Evolutionary conservation across 345 rosid species (phyloP).

Genomic region (Boechera divaricarpa): DNA sequence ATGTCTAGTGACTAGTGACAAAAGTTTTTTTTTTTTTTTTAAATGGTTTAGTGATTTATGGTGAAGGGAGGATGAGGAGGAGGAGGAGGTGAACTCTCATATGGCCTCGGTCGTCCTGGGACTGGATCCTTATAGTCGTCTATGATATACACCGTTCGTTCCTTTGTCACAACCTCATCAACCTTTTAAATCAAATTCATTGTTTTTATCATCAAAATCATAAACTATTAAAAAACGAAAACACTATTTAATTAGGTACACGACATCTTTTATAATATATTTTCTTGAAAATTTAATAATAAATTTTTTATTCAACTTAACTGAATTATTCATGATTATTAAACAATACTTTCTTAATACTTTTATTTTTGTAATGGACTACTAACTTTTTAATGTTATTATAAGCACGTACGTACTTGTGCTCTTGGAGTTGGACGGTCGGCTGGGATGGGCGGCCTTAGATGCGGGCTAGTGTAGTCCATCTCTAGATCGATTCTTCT

Average conservation of each 20-base stretch:
- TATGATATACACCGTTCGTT: neutral
- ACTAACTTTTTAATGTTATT: too few species aligned
- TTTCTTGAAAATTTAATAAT: too few species aligned
- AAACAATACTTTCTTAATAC: neutral
- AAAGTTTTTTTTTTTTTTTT: neutral
- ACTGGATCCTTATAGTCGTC: neutral
- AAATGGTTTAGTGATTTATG: neutral
- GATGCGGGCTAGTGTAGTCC: too few species aligned
- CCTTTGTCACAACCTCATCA: neutral
- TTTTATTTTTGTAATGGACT: neutral
- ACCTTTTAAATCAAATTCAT: neutral
- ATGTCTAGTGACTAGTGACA: neutral
- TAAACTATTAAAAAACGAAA: neutral
- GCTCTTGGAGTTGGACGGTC: too few species aligned
- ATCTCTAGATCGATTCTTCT: too few species aligned
- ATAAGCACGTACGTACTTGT: too few species aligned
- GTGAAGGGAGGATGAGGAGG: neutral
- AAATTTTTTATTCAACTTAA: neutral
- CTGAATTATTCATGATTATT: neutral
- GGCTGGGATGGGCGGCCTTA: neutral
- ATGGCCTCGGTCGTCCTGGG: neutral
- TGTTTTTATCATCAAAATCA: neutral
- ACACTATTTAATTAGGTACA: neutral
- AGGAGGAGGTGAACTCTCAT: neutral
- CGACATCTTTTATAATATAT: neutral